A percentile compares a stretch with the other conserved stretches of the same genome.
Evolutionary conservation across 2,329 filamentous ascomycete genomes (phyloP).

Genomic region (Ascochyta fabae): DNA sequence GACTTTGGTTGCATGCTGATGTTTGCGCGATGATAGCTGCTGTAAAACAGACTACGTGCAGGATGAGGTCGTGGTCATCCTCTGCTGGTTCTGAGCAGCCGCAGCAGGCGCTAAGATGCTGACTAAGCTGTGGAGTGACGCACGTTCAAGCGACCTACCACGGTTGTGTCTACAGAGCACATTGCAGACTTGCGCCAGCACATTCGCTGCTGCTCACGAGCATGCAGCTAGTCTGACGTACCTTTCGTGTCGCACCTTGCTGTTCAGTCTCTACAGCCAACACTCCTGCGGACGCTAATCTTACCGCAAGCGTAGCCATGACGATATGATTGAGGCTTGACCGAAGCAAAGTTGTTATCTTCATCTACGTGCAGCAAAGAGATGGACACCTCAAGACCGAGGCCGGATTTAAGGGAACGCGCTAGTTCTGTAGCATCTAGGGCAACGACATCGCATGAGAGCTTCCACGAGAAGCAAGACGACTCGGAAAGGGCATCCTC

Average conservation of each 20-base stretch:
- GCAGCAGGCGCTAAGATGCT: slow-evolving; percentile 5
- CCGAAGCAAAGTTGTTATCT: slow-evolving; percentile 1
- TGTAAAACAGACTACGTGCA: slow-evolving; percentile 24
- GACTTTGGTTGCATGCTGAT: neutral
- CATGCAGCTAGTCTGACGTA: neutral
- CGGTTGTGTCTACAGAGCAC: neutral
- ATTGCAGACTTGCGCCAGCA: slow-evolving; percentile 4
- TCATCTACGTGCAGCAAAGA: neutral
- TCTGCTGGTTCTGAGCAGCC: slow-evolving; percentile 16
- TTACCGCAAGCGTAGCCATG: slow-evolving; percentile 1
- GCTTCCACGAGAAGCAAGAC: slow-evolving; percentile 32
- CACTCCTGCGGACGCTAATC: neutral
- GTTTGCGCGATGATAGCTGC: neutral
- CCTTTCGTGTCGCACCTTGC: neutral
- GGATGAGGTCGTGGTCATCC: slow-evolving; percentile 24
- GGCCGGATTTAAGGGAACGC: slow-evolving; percentile 30
- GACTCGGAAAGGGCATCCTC: slow-evolving; percentile 38
- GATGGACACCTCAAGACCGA: slow-evolving; percentile 34
- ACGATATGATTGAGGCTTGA: slow-evolving; percentile 6
- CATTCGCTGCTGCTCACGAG: neutral
- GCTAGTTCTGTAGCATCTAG: slow-evolving; percentile 33
- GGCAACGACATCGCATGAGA: slow-evolving; percentile 37
- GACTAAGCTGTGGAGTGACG: slow-evolving; percentile 17
- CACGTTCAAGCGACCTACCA: slow-evolving; percentile 1
- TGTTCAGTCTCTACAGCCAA: neutral